Base-by-base conservation (phyloP, 306 rosid species). In the Malus orientalis region DNA sequence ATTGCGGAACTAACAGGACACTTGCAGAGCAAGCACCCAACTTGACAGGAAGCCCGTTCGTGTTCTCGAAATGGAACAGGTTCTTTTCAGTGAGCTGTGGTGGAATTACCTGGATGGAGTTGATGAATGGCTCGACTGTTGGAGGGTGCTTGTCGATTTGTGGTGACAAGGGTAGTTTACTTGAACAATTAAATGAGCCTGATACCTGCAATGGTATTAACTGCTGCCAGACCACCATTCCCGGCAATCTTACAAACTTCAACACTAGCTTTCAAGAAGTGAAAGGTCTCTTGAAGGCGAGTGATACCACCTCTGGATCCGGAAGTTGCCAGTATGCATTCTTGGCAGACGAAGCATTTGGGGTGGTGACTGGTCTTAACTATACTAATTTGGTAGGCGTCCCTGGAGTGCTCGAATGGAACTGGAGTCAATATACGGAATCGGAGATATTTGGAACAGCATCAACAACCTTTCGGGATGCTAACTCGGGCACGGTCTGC, bases 181-280 rank as follows among this genome's bases (percentile, higher is more conserved):
- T 8, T 38, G 44, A 38, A 1, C 44, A 1, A 38, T 0, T 0
- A 8, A 0, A 2, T 7, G 44, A 10, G 44, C 10, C 10, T 1
- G 9, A 20, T 5, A 33, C 1, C 53, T 75, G 79, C 65, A 36
- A 15, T 38, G 79, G 73, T 14, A 44, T 23, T 9, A 12, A 75
- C 18, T 75, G 72, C 53, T 75, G 79, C 72, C 73, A 65, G n/a
- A 53, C 65, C 7, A n/a, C 61, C 64, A 33, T 75, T 6, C 73
- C 73, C 8, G 4, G 25, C 0, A 19, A 4, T 33, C 72, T 44
- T 16, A 42, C 13, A 25, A 3, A 59, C 32, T 61, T 20, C 66
- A 19, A 64, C 7, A 49, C 62, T 22, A 63, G 51, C 36, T 45
- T 44, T 47, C 11, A 38, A 38, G 44, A 6, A 38, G 44, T 38